A percentile compares a stretch with the other conserved stretches of the same genome.
Evolutionary conservation across 2,329 filamentous ascomycete species (phyloP).

Genomic region (Talaromyces sp.): DNA sequence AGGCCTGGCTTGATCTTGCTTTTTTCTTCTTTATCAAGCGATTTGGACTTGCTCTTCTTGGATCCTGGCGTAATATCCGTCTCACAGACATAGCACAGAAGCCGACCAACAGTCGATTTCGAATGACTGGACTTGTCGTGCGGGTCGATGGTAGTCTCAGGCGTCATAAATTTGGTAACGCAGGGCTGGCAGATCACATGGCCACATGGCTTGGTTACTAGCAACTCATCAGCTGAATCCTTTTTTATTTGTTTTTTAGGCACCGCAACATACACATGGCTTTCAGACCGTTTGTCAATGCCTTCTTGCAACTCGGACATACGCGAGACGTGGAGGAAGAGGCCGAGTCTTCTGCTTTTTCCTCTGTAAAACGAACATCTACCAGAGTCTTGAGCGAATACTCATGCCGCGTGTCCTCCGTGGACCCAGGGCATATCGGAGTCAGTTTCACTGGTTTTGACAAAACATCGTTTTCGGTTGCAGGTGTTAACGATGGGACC

Average conservation of each 20-base stretch:
- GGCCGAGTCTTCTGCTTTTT: conserved; percentile 50
- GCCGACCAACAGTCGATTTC: conserved; percentile 31
- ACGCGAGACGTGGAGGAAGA: conserved; percentile 42
- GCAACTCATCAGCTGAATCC: not conserved
- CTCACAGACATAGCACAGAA: conserved; percentile 84
- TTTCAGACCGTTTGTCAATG: conserved; percentile 72
- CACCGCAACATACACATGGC: conserved; percentile 53
- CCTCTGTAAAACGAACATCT: conserved; percentile 69
- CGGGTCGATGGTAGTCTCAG: conserved; percentile 50
- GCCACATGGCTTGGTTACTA: conserved; percentile 79
- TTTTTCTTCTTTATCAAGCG: conserved; percentile 32
- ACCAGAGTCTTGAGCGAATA: conserved; percentile 76
- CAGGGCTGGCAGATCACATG: conserved; percentile 87
- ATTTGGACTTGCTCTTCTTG: conserved; percentile 11
- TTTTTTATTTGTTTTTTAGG: not conserved
- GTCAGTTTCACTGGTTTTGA: conserved; percentile 59
- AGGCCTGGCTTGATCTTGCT: conserved; percentile 62
- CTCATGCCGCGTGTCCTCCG: conserved; percentile 59
- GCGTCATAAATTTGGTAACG: conserved; percentile 73
- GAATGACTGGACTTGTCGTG: conserved; percentile 46
- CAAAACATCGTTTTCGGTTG: conserved; percentile 48
- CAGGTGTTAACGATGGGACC: conserved; percentile 78
- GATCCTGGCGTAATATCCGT: conserved; percentile 57
- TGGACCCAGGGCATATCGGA: conserved; percentile 72
- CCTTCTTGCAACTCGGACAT: conserved; percentile 83